These are phyloP conservation scores for Spiraea crenata DNA, from an alignment of 331 rosid genomes.

Conservation along the genomic window DNA sequence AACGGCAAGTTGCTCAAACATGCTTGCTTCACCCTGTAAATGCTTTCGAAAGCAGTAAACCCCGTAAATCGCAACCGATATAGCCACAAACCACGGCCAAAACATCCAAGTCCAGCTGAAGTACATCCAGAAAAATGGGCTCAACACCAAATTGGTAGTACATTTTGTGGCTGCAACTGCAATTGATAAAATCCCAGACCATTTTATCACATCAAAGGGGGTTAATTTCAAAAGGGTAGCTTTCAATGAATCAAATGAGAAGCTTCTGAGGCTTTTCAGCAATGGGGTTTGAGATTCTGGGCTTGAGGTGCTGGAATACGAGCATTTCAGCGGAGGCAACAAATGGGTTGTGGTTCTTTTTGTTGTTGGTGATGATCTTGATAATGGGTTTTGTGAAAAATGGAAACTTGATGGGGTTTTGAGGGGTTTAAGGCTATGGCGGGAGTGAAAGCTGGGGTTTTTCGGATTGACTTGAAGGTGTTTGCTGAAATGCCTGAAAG, in stretches of 20 bases:
- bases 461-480: constrained; percentile 31
- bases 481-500: constrained; percentile 58
- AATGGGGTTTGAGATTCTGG: constrained; percentile 52
- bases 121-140: constrained; percentile 95
- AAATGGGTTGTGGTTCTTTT: constrained; percentile 29
- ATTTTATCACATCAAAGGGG: constrained; percentile 69
- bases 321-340: constrained; percentile 38
- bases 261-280: constrained; percentile 36
- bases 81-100: constrained; percentile 86
- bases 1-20: constrained; percentile 70
- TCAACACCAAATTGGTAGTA: constrained; percentile 58
- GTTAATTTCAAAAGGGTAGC: constrained; percentile 52
- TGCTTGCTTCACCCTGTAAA: constrained; percentile 59
- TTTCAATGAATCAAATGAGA: constrained; percentile 56
- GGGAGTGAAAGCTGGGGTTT: constrained; percentile 21
- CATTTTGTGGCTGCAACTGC: constrained; percentile 65
- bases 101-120: constrained; percentile 93
- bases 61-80: constrained; percentile 56
- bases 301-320: constrained; percentile 43
- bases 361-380: constrained; percentile 18
- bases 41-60: constrained; percentile 65
- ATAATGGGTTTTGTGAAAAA: constrained; percentile 22
- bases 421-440: constrained; percentile 27
- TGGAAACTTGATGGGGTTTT: constrained; percentile 28
- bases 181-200: constrained; percentile 58